These are phyloP conservation scores for Takakia lepidozioides DNA, from an alignment of 225 moss, liverwort and hornwort genomes.

Conservation along the genomic window DNA sequence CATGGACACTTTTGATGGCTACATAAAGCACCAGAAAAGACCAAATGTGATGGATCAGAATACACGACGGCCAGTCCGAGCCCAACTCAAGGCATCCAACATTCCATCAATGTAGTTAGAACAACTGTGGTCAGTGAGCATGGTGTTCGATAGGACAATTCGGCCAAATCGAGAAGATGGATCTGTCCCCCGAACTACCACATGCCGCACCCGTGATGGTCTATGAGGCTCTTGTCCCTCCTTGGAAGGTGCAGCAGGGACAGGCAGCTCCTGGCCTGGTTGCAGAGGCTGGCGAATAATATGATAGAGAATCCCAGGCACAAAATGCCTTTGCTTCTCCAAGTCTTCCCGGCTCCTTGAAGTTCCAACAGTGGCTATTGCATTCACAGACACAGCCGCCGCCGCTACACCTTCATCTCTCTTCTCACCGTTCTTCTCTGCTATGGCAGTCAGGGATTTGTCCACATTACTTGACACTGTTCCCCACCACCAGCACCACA, in stretches of 20 bases:
- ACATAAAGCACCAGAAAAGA: too few species aligned
- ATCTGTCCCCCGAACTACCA: slow-evolving; percentile 45
- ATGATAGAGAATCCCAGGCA: slow-evolving; percentile 70
- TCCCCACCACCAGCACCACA: slow-evolving; percentile 4
- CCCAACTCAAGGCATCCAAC: slow-evolving; percentile 7
- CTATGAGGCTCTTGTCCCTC: too few species aligned
- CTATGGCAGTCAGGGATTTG: slow-evolving; percentile 30
- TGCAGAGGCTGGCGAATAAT: slow-evolving; percentile 56
- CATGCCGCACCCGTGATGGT: slow-evolving; percentile 25
- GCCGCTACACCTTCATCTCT: slow-evolving; percentile 55
- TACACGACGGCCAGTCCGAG: too few species aligned
- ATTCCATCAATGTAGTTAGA: slow-evolving; percentile 12
- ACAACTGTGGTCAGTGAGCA: slow-evolving; percentile 65
- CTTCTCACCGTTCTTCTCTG: slow-evolving; percentile 31
- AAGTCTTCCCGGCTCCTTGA: slow-evolving; percentile 27
- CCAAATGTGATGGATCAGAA: too few species aligned
- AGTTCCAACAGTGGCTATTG: slow-evolving; percentile 21
- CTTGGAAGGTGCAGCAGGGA: too few species aligned
- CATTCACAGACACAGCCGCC: slow-evolving; percentile 40
- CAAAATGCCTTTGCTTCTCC: slow-evolving; percentile 38
- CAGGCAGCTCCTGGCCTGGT: slow-evolving; percentile 10
- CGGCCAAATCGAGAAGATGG: slow-evolving; percentile 51
- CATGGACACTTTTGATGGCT: too few species aligned
- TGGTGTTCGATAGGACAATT: slow-evolving; percentile 55
- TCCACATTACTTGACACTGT: slow-evolving; percentile 34